A percentile compares a stretch with the other conserved stretches of the same genome.
Conservation (phyloP, 2,329 filamentous ascomycete species). For the Phaeosphaeriaceae sp. region DNA sequence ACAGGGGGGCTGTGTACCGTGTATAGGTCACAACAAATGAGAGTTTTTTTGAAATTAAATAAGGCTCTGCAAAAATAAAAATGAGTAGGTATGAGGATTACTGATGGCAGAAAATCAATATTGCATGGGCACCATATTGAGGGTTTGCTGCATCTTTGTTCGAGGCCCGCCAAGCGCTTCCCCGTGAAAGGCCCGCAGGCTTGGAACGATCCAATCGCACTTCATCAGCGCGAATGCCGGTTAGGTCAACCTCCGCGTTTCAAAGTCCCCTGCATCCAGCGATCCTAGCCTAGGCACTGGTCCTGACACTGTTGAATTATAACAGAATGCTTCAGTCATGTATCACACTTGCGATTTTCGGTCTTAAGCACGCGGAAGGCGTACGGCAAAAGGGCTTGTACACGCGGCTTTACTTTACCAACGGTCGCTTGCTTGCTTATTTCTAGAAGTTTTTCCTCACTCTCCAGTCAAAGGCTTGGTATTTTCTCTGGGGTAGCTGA, state of each 20-base stretch:
- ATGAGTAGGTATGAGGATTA: neutral
- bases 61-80: too few relatives aligned
- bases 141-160: conserved; percentile 16
- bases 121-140: conserved; percentile 9
- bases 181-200: conserved; percentile 2
- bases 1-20: conserved; percentile 3
- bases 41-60: conserved; percentile 9
- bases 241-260: conserved; percentile 29
- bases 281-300: conserved; percentile 12
- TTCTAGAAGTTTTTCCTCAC: neutral
- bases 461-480: neutral
- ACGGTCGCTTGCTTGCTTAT: conserved; percentile 15
- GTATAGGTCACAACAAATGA: conserved; percentile 3
- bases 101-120: neutral
- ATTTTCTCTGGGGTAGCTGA: neutral
- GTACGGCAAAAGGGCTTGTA: conserved; percentile 10
- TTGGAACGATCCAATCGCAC: conserved; percentile 27
- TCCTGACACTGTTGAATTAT: conserved; percentile 33
- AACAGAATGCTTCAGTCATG: conserved; percentile 31
- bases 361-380: conserved; percentile 17
- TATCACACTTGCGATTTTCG: conserved; percentile 27
- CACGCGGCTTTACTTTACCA: conserved; percentile 12
- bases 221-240: conserved; percentile 10
- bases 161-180: conserved; percentile 14
- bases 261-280: conserved; percentile 23